phyloP scores from a whole-genome alignment of 768 basidiomycete species.

The Coprinopsis cinerea region DNA sequence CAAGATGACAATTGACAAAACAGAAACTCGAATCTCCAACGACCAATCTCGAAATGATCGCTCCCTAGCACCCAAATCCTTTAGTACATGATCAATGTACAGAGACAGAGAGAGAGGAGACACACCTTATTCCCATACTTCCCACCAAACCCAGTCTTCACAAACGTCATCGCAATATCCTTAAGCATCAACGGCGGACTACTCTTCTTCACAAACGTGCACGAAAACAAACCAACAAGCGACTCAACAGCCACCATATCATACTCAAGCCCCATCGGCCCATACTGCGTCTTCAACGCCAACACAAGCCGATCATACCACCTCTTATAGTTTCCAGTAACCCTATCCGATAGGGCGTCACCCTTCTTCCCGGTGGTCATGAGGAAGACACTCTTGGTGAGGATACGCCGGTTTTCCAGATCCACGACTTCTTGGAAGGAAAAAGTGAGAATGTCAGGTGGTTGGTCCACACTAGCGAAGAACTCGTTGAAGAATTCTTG shows the following conservation, averaged over 20 bases:
- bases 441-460: slow-evolving; percentile 84
- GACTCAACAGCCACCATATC: slow-evolving; percentile 78
- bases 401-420: slow-evolving; percentile 87
- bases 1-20: slow-evolving; percentile 95
- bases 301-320: slow-evolving; percentile 80
- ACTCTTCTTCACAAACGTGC: slow-evolving; percentile 65
- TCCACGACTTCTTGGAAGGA: slow-evolving; percentile 97
- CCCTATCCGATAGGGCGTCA: slow-evolving; percentile 68
- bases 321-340: slow-evolving; percentile 79
- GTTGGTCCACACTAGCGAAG: slow-evolving; percentile 62
- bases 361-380: slow-evolving; percentile 63
- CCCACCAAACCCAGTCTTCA: slow-evolving; percentile 92
- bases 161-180: slow-evolving; percentile 68
- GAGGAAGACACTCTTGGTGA: slow-evolving; percentile 85
- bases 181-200: slow-evolving; percentile 55
- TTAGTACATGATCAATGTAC: background rate
- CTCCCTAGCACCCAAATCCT: slow-evolving; percentile 50
- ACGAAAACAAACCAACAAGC: slow-evolving; percentile 83
- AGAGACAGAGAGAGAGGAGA: slow-evolving; percentile 2
- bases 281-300: slow-evolving; percentile 72
- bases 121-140: slow-evolving; percentile 92
- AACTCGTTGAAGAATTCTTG: slow-evolving; percentile 74
- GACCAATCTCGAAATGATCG: slow-evolving; percentile 83
- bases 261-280: slow-evolving; percentile 62
- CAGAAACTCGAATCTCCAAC: slow-evolving; percentile 92